Base-by-base conservation (phyloP, 73 alveolate species). In the Uronychia binucleata region DNA sequence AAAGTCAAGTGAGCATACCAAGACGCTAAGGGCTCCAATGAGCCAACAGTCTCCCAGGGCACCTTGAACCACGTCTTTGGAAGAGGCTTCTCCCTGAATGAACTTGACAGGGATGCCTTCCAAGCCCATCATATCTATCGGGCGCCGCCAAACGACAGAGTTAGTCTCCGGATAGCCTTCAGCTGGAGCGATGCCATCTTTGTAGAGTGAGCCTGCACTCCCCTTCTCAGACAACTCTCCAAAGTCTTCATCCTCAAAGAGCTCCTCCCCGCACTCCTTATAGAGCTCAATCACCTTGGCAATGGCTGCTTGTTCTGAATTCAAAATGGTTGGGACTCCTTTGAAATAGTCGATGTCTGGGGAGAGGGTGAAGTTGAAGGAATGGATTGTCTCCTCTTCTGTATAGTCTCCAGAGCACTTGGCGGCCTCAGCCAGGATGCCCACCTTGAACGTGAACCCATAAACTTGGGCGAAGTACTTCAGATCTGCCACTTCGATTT, bases 21-120 rank as follows among this genome's bases (percentile, higher is more conserved):
- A 83, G 59, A 98, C 99, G 28, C 99, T 92, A 75, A 99, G 93
- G 32, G 99, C 99, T 11, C 99, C 96, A 58, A 99, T 96, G 90
- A 99, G 96, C 99, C 99, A 99, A 86, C 99, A 99, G 92, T 98
- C 99, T 27, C 99, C 99, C 57, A 98, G 86, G 77, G 98, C 90
- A 57, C 99, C 99, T 96, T 98, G 96, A 25, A 89, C 89, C 0
- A 96, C 99, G 88, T 96, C 99, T 91, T 95, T 96, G 32, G 98
- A 84, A 74, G 97, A 96, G 26, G 97, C 97, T 78, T 99, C 98
- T 33, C 86, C 97, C 57, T 88, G 94, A 80, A 86, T 79, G 60
- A 88, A 88, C 31, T 85, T 80, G 26, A 88, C 86, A 0, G 28
- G 57, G 19, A 46, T 46, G 67, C 67, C 67, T 57, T 83, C 91